Evolutionary conservation across 176 grass and related monocot genomes (phyloP).

Genomic region (Chrysopogon serrulatus): DNA sequence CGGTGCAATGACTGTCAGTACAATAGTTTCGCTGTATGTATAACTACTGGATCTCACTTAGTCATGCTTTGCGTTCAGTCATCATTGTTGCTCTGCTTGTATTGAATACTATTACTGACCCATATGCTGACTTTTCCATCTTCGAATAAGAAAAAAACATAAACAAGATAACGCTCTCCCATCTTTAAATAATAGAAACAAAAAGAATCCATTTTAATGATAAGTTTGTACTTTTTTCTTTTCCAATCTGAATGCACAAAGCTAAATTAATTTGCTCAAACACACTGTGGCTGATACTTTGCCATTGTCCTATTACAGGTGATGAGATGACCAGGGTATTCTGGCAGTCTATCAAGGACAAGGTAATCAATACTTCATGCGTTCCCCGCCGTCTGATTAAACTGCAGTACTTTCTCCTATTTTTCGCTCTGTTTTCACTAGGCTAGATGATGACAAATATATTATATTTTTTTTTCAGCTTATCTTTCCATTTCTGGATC

Average conservation of each 20-base stretch:
- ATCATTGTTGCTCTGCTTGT: not conserved
- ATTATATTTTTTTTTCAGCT: constrained; percentile 46
- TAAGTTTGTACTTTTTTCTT: not conserved
- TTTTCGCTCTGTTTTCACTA: not conserved
- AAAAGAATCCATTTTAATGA: not conserved
- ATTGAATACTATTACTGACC: not conserved
- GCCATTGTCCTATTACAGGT: constrained; percentile 37
- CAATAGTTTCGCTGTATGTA: not conserved
- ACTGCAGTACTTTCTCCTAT: not conserved
- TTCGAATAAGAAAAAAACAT: not conserved
- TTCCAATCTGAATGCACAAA: not conserved
- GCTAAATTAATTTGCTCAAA: not conserved
- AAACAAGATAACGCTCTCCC: not conserved
- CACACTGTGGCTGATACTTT: not conserved
- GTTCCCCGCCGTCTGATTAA: not conserved
- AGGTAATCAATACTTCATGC: constrained; percentile 42
- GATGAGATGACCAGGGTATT: constrained; percentile 98
- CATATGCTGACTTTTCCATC: not conserved
- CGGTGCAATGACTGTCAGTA: not conserved
- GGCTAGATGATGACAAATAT: not conserved
- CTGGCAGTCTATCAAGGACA: constrained; percentile 95
- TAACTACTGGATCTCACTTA: not conserved
- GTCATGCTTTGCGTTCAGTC: not conserved
- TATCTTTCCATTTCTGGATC: constrained; percentile 87
- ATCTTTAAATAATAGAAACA: not conserved